These are phyloP conservation scores for Saksenaea vasiformis DNA, from an alignment of 371 early-diverging fungal species.

Conservation along the genomic window DNA sequence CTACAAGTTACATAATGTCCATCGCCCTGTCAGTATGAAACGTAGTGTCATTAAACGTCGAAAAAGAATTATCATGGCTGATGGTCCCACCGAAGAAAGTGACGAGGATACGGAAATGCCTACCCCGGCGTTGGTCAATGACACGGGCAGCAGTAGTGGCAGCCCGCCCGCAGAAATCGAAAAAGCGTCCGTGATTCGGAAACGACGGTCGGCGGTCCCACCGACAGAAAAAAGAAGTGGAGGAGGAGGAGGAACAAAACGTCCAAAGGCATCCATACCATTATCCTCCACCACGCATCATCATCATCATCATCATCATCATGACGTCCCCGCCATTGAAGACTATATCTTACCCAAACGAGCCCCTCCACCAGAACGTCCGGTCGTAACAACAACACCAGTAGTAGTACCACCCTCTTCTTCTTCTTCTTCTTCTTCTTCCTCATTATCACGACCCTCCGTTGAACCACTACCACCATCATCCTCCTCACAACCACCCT, in stretches of 20 bases:
- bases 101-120: slow-evolving; percentile 2
- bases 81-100: slow-evolving; percentile 1
- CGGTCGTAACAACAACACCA: not conserved
- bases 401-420: not conserved
- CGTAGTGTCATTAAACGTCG: slow-evolving; percentile 44
- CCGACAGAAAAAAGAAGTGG: slow-evolving; percentile 2
- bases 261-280: not conserved
- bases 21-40: slow-evolving; percentile 44
- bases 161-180: not conserved
- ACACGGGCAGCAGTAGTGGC: not conserved
- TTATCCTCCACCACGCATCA: too few relatives aligned
- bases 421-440: too few relatives aligned
- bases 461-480: slow-evolving; percentile 3
- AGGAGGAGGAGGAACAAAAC: too few relatives aligned
- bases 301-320: too few relatives aligned
- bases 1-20: slow-evolving; percentile 56
- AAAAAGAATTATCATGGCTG: slow-evolving; percentile 41
- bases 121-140: not conserved
- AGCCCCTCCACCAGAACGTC: not conserved
- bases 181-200: not conserved
- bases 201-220: slow-evolving; percentile 1
- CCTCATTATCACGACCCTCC: not conserved
- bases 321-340: slow-evolving; percentile 20
- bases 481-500: slow-evolving; percentile 4
- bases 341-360: slow-evolving; percentile 24